These are phyloP conservation scores for Nemania abortiva DNA, from an alignment of 2,329 filamentous ascomycete genomes.

Conservation along the genomic window DNA sequence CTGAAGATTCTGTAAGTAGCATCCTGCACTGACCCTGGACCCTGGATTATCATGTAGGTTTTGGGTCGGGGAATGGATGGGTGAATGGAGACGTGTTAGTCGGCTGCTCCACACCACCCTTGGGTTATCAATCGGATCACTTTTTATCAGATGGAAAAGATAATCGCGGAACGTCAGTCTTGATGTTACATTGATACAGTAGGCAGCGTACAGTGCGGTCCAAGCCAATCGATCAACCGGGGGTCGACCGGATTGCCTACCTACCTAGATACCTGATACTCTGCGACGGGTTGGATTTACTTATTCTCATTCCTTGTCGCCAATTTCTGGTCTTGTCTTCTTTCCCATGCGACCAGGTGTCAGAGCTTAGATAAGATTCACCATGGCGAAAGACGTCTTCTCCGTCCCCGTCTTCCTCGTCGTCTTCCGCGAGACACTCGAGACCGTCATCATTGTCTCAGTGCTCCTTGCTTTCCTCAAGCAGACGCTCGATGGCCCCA, in stretches of 20 bases:
- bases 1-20: no score
- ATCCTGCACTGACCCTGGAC: background rate
- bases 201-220: background rate
- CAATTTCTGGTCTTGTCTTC: background rate
- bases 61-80: background rate
- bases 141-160: slow-evolving; percentile 40
- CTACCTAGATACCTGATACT: background rate
- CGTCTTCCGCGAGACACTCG: slow-evolving; percentile 86
- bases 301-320: background rate
- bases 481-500: slow-evolving; percentile 76
- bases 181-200: slow-evolving; percentile 4
- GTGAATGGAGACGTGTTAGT: background rate
- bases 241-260: background rate
- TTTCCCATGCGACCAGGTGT: slow-evolving; percentile 1
- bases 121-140: slow-evolving; percentile 29
- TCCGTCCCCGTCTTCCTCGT: slow-evolving; percentile 78
- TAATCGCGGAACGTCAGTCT: slow-evolving; percentile 31
- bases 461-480: slow-evolving; percentile 89
- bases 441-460: slow-evolving; percentile 86
- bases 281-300: background rate
- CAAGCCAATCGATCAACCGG: background rate
- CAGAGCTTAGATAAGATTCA: slow-evolving; percentile 28
- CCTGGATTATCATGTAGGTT: slow-evolving; percentile 6
- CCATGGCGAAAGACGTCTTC: slow-evolving; percentile 48
- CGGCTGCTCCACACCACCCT: slow-evolving; percentile 34